Evolutionary conservation across 2,329 filamentous ascomycete species (phyloP).

Genomic region (Pseudocercospora macadamiae): DNA sequence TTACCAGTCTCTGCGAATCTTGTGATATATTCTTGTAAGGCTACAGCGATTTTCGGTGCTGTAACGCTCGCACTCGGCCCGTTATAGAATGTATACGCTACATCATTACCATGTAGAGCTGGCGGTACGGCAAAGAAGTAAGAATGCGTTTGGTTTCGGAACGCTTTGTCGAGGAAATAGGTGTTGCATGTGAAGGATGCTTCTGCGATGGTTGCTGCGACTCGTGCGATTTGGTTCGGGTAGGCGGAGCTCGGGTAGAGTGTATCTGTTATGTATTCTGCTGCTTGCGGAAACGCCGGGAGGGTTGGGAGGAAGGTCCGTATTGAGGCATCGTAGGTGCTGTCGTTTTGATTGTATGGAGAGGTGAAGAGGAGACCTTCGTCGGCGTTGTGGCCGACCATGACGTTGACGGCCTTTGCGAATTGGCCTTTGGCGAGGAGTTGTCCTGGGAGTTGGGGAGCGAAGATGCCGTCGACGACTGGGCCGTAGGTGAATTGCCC

Average conservation of each 20-base stretch:
- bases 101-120: slow-evolving; percentile 57
- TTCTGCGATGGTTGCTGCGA: slow-evolving; percentile 49
- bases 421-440: slow-evolving; percentile 50
- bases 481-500: slow-evolving; percentile 51
- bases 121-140: slow-evolving; percentile 59
- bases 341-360: slow-evolving; percentile 40
- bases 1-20: slow-evolving; percentile 46
- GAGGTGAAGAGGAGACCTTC: slow-evolving; percentile 52
- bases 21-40: slow-evolving; percentile 52
- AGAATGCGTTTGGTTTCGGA: slow-evolving; percentile 50
- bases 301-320: slow-evolving; percentile 28
- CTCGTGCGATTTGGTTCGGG: slow-evolving; percentile 48
- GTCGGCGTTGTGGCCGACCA: slow-evolving; percentile 50
- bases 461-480: slow-evolving; percentile 55
- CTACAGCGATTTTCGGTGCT: slow-evolving; percentile 39
- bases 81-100: slow-evolving; percentile 58
- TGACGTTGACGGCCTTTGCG: slow-evolving; percentile 49
- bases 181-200: slow-evolving; percentile 55
- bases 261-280: slow-evolving; percentile 45
- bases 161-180: slow-evolving; percentile 53
- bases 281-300: slow-evolving; percentile 22
- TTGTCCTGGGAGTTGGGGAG: slow-evolving; percentile 50
- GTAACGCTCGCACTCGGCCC: slow-evolving; percentile 24
- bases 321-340: slow-evolving; percentile 26
- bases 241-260: slow-evolving; percentile 57